Base-by-base conservation (phyloP, 1,284 basidiomycete species). In the Ceraceosorus bombacis region DNA sequence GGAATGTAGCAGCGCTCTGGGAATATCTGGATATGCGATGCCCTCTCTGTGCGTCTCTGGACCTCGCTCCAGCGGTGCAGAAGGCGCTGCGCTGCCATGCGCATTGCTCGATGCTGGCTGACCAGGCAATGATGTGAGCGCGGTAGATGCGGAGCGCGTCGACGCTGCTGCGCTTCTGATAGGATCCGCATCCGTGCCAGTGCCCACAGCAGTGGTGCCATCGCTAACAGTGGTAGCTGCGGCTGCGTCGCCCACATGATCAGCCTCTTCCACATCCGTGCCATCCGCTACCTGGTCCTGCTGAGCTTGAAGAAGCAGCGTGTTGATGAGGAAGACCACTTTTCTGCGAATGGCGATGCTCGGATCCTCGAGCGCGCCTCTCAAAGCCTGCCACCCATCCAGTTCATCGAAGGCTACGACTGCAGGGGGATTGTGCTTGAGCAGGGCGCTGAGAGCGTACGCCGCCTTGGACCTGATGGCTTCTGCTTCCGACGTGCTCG, bases 331-430 rank as follows among this genome's bases (percentile, higher is more conserved):
- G 80, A 96, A 97, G 0, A 86, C 84, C 1, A 85, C 82, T 79
- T 96, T 97, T 58, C 90, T 82, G 13, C 90, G 84, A 52, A 96
- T 83, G 15, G 81, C 80, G 50, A 88, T 85, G 60, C 88, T 86
- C 2, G 87, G 85, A 78, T 96, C 92, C 84, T 69, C 81, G 1
- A 91, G 79, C 0, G 85, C 82, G 37, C 78, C 78, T 15, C 83
- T 81, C 3, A 92, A 77, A n/a, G 79, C 79, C n/a, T 79, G 72
- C 89, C 88, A 93, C 0, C 90, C 90, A 49, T 81, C 83, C 0
- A 81, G 73, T 7, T 81, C 79, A 2, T 80, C 80, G 54, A 93
- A 81, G n/a, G 80, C 79, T 40, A 76, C 67, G 1, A 92, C 84
- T 0, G 88, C 89, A 1, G 81, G 79, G 0, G 83, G 83, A 63